Evolutionary conservation across 1,139 yeast genomes (phyloP), one percentile per base, ranked within the genome.

Genomic region (Candida sojae): DNA sequence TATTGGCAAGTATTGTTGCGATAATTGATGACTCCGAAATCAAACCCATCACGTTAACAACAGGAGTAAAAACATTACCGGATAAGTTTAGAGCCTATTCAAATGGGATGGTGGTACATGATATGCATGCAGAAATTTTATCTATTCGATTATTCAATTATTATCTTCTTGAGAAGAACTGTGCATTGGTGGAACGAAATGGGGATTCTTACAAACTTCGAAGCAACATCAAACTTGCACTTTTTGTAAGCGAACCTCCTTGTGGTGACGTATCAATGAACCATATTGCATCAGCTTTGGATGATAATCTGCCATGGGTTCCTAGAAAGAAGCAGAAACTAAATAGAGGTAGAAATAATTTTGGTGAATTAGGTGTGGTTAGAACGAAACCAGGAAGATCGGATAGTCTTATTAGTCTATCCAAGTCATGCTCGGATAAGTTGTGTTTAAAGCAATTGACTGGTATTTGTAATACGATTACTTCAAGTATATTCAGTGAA

Each of bases 361-460:
- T 82, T 56, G 70, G 69, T 25, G 60, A 66, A 30, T 64, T 75
- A 1, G 96, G 96, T 0, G 64, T 72, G 4, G 91, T 91, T 0
- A 71, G 99, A 53, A 92, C 97, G 0, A 92, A 92, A 60, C 99
- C 98, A 0, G 99, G 98, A 1, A 67, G 97, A 46, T 64, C 75
- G 13, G 97, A 92, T 61, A 86, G 97, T 2, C 73, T 79, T 1
- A 53, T 83, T 2, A 80, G 96, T 0, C 65, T 77, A 39, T 87
- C 96, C 39, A 92, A 91, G 61, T 88, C 96, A 0, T 92, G 98
- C 62, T 83, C 96, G 0, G 98, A 92, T 62, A 92, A 92, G 59
- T 61, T 92, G 29, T 77, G 89, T 38, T 51, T 84, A 44, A 76
- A 78, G 48, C 97, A 89, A 61, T 68, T 72, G 35, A 71, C 77